phyloP scores from a whole-genome alignment of 1,139 yeast genomes.

The Candida labiduridarum region DNA sequence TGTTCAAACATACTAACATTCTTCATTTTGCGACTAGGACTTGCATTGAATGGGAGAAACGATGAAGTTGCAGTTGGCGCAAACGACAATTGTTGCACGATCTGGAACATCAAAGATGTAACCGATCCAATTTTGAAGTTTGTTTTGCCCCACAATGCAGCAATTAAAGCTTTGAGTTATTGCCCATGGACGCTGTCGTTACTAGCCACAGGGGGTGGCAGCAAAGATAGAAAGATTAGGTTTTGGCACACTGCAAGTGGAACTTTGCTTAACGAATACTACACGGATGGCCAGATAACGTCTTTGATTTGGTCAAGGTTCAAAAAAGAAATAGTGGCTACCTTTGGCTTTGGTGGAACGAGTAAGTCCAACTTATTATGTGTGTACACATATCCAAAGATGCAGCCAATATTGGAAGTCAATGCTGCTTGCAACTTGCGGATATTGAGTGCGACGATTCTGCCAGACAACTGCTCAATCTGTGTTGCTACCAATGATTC shows the following conservation, averaged over 20 bases:
- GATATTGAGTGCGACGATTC: slow-evolving; percentile 63
- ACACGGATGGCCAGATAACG: slow-evolving; percentile 76
- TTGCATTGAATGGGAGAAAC: slow-evolving; percentile 52
- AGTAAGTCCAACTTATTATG: slow-evolving; percentile 48
- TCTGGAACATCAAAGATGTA: slow-evolving; percentile 59
- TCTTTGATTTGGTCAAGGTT: slow-evolving; percentile 74
- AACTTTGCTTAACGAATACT: slow-evolving; percentile 55
- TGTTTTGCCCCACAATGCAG: slow-evolving; percentile 46
- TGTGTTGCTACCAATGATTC: slow-evolving; percentile 80
- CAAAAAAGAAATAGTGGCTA: slow-evolving; percentile 66
- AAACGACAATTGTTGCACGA: slow-evolving; percentile 68
- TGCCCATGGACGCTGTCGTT: slow-evolving; percentile 48
- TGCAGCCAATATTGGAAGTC: slow-evolving; percentile 53
- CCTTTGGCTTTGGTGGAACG: slow-evolving; percentile 77
- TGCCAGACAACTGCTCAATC: slow-evolving; percentile 62
- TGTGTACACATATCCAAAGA: slow-evolving; percentile 67
- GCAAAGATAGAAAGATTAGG: slow-evolving; percentile 49
- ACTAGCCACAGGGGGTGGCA: slow-evolving; percentile 50
- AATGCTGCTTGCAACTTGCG: slow-evolving; percentile 57
- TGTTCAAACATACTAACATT: slow-evolving; percentile 12
- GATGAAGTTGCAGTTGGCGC: slow-evolving; percentile 69
- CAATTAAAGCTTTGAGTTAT: slow-evolving; percentile 47
- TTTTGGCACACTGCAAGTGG: slow-evolving; percentile 88
- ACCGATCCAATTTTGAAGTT: slow-evolving; percentile 45
- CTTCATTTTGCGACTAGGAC: slow-evolving; percentile 31